phyloP scores from a whole-genome alignment of 1,284 basidiomycete species.

The Cutaneotrichosporon cutaneum region DNA sequence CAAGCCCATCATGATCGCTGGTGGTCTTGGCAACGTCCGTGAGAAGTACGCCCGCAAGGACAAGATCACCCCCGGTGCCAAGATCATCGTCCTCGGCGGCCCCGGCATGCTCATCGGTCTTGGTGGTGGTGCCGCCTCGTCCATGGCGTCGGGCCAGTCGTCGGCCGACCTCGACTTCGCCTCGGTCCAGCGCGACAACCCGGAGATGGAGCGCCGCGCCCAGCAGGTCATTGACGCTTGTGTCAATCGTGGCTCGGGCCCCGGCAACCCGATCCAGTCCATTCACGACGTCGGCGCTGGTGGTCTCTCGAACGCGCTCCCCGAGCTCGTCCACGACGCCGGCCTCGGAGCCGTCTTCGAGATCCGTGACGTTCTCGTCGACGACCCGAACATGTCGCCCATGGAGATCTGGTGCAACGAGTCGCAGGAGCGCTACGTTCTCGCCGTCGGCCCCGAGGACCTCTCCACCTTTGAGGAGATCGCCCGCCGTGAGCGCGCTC shows the following conservation, averaged over 20 bases:
- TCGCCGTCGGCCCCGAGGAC: constrained; percentile 70
- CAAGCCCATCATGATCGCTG: constrained; percentile 99
- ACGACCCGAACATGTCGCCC: constrained; percentile 90
- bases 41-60: constrained; percentile 75
- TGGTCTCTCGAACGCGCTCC: constrained; percentile 92
- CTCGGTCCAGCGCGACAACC: constrained; percentile 95
- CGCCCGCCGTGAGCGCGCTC: constrained; percentile 85
- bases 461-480: constrained; percentile 67
- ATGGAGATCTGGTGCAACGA: constrained; percentile 99
- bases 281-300: constrained; percentile 99
- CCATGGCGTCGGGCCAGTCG: constrained; percentile 81
- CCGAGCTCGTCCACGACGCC: constrained; percentile 95
- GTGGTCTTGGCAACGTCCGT: constrained; percentile 90
- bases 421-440: constrained; percentile 95
- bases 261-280: constrained; percentile 79
- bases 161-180: constrained; percentile 94
- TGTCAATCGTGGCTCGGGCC: constrained; percentile 61
- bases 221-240: constrained; percentile 97
- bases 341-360: constrained; percentile 89
- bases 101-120: constrained; percentile 96
- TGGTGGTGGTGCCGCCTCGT: constrained; percentile 93
- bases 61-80: constrained; percentile 71
- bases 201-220: constrained; percentile 95
- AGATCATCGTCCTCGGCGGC: constrained; percentile 92
- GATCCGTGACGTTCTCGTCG: constrained; percentile 87